phyloP scores from a whole-genome alignment of 2,329 filamentous ascomycete species.

The Fusarium keratoplasticum region DNA sequence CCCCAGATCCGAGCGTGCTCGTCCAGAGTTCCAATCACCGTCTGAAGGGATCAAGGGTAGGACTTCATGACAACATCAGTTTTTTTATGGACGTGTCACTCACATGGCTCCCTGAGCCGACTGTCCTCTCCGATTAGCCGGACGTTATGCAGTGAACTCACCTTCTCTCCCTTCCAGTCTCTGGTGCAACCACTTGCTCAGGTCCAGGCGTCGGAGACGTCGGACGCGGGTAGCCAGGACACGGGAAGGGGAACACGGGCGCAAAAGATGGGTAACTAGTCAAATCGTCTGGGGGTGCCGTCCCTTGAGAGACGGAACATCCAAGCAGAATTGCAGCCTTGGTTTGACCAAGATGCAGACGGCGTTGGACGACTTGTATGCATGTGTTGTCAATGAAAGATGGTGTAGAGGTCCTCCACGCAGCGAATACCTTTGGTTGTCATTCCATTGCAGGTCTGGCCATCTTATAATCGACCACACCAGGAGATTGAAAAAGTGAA shows the following conservation, averaged over 20 bases:
- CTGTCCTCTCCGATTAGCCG: not conserved
- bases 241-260: slow-evolving; percentile 6
- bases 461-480: slow-evolving; percentile 30
- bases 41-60: not conserved
- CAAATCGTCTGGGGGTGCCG: not conserved
- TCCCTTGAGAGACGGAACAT: not conserved
- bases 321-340: slow-evolving; percentile 27
- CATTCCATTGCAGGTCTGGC: slow-evolving; percentile 19
- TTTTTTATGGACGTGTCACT: not conserved
- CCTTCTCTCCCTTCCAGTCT: not conserved
- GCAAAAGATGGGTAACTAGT: slow-evolving; percentile 1
- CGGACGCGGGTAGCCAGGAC: slow-evolving; percentile 3
- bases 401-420: slow-evolving; percentile 20
- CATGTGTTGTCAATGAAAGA: slow-evolving; percentile 36
- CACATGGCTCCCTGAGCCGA: not conserved
- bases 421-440: slow-evolving; percentile 5
- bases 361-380: slow-evolving; percentile 32
- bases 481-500: slow-evolving; percentile 1
- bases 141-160: not conserved
- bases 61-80: not conserved
- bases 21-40: not conserved
- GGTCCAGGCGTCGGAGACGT: slow-evolving; percentile 16
- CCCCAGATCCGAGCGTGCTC: not conserved
- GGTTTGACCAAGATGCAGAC: slow-evolving; percentile 27
- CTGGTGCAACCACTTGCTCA: not conserved